Base-by-base conservation (phyloP, 129 eudicot genomes). In the Helianthus tuberosus region DNA sequence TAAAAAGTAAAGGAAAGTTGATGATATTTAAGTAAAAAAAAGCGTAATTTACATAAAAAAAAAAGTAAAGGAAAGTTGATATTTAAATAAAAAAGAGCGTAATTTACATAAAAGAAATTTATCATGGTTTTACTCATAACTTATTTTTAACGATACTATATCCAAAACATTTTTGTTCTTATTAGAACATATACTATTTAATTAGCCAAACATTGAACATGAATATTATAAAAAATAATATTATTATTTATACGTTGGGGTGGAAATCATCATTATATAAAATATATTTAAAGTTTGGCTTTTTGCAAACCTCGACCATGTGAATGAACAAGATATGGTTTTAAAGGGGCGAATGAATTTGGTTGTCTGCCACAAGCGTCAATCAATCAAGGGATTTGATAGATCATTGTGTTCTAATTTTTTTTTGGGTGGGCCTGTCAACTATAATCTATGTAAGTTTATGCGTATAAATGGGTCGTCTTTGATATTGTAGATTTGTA, bases 361-460 rank as follows among this genome's bases (percentile, higher is more conserved):
- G 44, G 27, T 75, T 65, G 79, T 51, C 72, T 75, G 72, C 72
- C 72, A 65, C 71, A 60, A 36, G 11, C 72, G 38, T 52, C 44
- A 75, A 48, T 52, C 72, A 51, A 75, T 74, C 63, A 74, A 52
- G 52, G 64, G 15, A 75, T 17, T 52, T 64, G 55, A 64, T 75
- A 5, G 54, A 65, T 64, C 64, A 61, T 49, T 74, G 79, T 60
- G 46, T 51, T 74, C 50, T 64, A 61, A 61, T 13, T 73, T 50
- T 29, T 39, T 51, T 13, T 73, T 51, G n/a, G 25, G 64, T 16
- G 64, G 57, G 20, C 11, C 72, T 17, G 8, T 58, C 39, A 58
- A 27, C 7, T 25, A 58, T 58, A 58, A 62, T 62, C 47, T 43
- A 6, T 41, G 46, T 1, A 41, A 41, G 46, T 41, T 6, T 41